Evolutionary conservation across 192 early-diverging fungal species (phyloP), one percentile per base, ranked within the genome.

Genomic region (Glomus cerebriforme): DNA sequence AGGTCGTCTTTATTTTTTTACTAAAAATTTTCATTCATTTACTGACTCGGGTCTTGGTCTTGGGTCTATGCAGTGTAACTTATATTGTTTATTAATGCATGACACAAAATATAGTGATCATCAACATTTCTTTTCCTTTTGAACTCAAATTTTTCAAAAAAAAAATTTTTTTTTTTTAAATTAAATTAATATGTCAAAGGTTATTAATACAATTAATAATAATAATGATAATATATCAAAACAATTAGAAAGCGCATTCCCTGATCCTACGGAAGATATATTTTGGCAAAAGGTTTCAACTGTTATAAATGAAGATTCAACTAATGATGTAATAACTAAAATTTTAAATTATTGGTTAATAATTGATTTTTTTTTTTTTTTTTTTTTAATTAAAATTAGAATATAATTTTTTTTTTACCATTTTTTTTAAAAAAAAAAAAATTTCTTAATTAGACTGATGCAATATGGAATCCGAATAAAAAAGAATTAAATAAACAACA

Each of bases 211-310:
- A 19, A 19, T 54, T 19, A 54, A 54, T 54, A 54, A 54, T 54
- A 54, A 54, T 54, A 54, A 54, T 54, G 17, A 19, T 54, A 54
- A 19, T 54, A 54, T 0, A 22, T 54, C 17, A 54, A 54, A 17
- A 22, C 19, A 54, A 3, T 54, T 5, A 5, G 49, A 54, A 54
- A 22, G 5, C 4, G 72, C 24, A 19, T 73, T 73, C 31, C 72
- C 72, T 32, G 72, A 73, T 59, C 72, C 31, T 31, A 31, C 45
- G 0, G 72, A 73, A 29, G 72, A 73, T 54, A 5, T 58, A 58
- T 73, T 73, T 59, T 73, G 72, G 72, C 47, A 73, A 29, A 73
- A 73, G 7, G 72, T 47, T 17, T 59, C 47, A 3, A 37, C 10
- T 19, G 72, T 47, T 34, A 73, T 24, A 26, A 45, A 29, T 8